Percentiles rank a stretch among this genome's conserved stretches.
These are phyloP conservation scores for Botrytis aclada DNA, from an alignment of 2,329 filamentous ascomycete species.

Conservation along the genomic window DNA sequence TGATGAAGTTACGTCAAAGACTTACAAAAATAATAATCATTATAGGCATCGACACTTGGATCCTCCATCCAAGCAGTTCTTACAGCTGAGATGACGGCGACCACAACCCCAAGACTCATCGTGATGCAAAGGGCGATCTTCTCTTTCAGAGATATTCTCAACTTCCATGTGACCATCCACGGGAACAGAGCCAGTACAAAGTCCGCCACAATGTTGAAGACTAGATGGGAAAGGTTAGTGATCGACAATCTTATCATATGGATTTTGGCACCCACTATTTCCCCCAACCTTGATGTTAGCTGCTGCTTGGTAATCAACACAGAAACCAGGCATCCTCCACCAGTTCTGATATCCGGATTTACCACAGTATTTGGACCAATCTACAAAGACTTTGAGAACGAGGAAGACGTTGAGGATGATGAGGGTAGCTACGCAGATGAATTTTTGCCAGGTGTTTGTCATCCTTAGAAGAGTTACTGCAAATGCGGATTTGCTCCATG, in stretches of 20 bases:
- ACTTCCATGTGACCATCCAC: conserved; percentile 48
- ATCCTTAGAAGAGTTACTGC: conserved; percentile 39
- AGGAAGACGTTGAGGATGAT: conserved; percentile 48
- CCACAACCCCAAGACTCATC: conserved; percentile 51
- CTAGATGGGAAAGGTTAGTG: conserved; percentile 35
- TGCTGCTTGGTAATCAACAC: conserved; percentile 41
- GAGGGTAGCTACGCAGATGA: conserved; percentile 50
- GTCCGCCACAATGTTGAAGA: conserved; percentile 54
- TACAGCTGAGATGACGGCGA: conserved; percentile 48
- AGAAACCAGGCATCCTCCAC: conserved; percentile 46
- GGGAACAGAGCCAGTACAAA: conserved; percentile 50
- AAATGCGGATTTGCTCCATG: conserved; percentile 43
- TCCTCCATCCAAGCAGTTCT: conserved; percentile 49
- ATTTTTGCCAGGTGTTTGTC: conserved; percentile 45
- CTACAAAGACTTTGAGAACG: conserved; percentile 47
- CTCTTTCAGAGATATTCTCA: conserved; percentile 48
- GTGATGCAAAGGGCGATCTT: conserved; percentile 50
- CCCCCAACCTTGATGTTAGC: conserved; percentile 49
- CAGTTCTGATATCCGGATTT: conserved; percentile 45
- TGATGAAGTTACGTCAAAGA: neutral
- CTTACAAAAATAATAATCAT: conserved; percentile 46
- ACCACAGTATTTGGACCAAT: conserved; percentile 49
- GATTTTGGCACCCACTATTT: conserved; percentile 42
- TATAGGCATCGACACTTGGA: conserved; percentile 42
- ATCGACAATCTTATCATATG: conserved; percentile 11